Evolutionary conservation across 192 early-diverging fungal species (phyloP), one percentile per base, ranked within the genome.

Genomic region (Coemansia sp.): DNA sequence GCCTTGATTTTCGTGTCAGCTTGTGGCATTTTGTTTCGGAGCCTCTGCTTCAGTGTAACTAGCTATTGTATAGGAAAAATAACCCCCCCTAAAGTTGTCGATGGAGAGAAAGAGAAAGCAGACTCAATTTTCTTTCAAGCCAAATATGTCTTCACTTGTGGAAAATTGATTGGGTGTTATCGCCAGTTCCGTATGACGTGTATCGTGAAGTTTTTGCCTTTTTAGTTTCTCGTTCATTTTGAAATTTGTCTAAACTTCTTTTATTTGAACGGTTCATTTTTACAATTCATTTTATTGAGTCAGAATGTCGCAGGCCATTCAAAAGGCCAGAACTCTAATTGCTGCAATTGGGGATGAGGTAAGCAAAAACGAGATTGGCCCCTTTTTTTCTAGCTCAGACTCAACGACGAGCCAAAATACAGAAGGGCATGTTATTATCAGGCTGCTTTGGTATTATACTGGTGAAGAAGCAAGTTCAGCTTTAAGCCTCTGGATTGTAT

Each of bases 291-390:
- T 59, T 9, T n/a, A 34, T 38, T 36, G 57, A 20, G 55, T 1
- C 33, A 41, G 7, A 64, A 78, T 75, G 72, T 38, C 72, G 36
- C 59, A 77, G 15, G 67, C 66, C n/a, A 36, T 59, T 20, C 73
- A 75, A 21, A 83, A 76, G 55, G 62, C 61, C 48, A 64, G 82
- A 24, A 84, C 76, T 18, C 74, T 84, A 35, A 78, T 84, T 74
- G 82, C 77, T 12, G 73, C 75, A 26, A 84, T 84, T 66, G 82
- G 82, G 43, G 82, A 80, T 57, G 82, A 84, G 69, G 81, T 78
- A 66, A 39, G 56, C 52, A 60, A 18, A 46, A 46, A 14, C 44
- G 18, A 46, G 44, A 5, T 1, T 41, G 6, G 39, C 12, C 39
- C n/a, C n/a, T n/a, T 41, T 41, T 41, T 41, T 41, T 41, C 7